phyloP scores from a whole-genome alignment of 495 filamentous ascomycete species.

The Daldinia bambusicola region DNA sequence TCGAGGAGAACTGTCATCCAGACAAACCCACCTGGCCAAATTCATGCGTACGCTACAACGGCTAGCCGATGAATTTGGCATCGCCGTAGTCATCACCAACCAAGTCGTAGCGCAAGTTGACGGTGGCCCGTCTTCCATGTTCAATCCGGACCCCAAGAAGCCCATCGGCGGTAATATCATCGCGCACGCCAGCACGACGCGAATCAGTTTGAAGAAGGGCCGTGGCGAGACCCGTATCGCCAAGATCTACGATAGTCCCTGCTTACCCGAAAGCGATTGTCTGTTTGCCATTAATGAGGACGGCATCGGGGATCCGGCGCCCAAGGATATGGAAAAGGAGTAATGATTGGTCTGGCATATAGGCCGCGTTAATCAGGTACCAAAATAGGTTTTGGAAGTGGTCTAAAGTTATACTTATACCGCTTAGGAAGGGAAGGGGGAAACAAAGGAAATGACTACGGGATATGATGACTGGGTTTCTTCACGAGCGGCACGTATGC shows the following conservation, averaged over 20 bases:
- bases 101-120: conserved; percentile 99
- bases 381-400: background rate
- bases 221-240: conserved; percentile 94
- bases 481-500: conserved; percentile 35
- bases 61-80: conserved; percentile 96
- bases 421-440: background rate
- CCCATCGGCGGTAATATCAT: conserved; percentile 99
- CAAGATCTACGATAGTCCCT: conserved; percentile 99
- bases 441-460: conserved; percentile 21
- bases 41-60: conserved; percentile 95
- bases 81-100: conserved; percentile 98
- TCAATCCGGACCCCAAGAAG: conserved; percentile 99
- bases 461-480: conserved; percentile 30
- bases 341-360: conserved; percentile 31
- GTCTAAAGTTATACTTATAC: too few relatives aligned
- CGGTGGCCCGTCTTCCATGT: conserved; percentile 95
- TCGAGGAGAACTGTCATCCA: conserved; percentile 87
- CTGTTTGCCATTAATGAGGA: conserved; percentile 97
- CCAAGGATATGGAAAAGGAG: conserved; percentile 91
- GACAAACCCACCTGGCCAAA: conserved; percentile 94
- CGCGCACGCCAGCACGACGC: conserved; percentile 92
- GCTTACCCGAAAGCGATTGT: conserved; percentile 94
- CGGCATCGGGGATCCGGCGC: conserved; percentile 93
- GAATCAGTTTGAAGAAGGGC: conserved; percentile 92
- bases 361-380: background rate